Percentiles rank a stretch among this genome's conserved stretches.
These are phyloP conservation scores for Agaricus blazei DNA, from an alignment of 768 basidiomycete species.

Conservation along the genomic window DNA sequence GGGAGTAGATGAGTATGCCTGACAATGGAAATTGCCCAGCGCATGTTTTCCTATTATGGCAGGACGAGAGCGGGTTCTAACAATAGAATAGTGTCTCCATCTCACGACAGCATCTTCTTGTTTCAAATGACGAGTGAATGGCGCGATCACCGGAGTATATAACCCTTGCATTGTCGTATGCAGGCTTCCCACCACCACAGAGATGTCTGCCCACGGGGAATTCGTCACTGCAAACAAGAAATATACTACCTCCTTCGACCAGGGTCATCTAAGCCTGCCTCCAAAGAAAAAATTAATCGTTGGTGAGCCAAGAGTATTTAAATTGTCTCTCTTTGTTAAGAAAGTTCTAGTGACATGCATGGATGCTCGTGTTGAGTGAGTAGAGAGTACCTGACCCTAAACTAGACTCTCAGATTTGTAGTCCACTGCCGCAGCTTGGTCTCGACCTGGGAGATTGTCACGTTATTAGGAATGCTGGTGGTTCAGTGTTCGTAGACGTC, in stretches of 20 bases:
- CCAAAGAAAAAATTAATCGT: constrained; percentile 29
- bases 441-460: constrained; percentile 66
- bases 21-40: too few relatives aligned
- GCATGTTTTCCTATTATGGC: too few relatives aligned
- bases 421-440: constrained; percentile 54
- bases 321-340: background rate
- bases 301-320: constrained; percentile 16
- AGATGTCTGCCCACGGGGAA: constrained; percentile 25
- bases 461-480: constrained; percentile 72
- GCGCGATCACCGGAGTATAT: background rate
- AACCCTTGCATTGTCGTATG: background rate
- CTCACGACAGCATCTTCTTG: too few relatives aligned
- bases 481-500: constrained; percentile 42
- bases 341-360: constrained; percentile 54
- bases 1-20: too few relatives aligned
- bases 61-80: too few relatives aligned
- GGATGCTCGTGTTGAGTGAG: constrained; percentile 69
- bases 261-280: constrained; percentile 29
- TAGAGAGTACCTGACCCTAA: background rate
- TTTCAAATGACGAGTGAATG: too few relatives aligned
- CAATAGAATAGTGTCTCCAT: too few relatives aligned
- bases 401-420: constrained; percentile 18
- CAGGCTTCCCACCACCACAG: background rate
- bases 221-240: constrained; percentile 36
- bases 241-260: constrained; percentile 43